Evolutionary conservation across 2,329 filamentous ascomycete species (phyloP).

Genomic region (Fusarium brachygibbosum): DNA sequence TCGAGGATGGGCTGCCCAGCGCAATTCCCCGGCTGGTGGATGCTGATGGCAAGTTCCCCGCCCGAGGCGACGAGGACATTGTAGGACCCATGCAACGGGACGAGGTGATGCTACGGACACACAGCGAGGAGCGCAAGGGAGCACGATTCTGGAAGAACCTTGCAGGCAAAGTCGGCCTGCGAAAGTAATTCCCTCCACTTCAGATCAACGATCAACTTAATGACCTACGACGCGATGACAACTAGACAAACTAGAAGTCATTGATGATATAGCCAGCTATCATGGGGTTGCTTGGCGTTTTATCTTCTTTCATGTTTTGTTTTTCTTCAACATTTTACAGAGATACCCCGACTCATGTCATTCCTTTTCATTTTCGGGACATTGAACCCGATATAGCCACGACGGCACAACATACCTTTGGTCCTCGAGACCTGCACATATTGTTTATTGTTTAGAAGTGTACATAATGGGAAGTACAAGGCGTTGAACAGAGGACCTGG

Average conservation of each 20-base stretch:
- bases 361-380: constrained; percentile 44
- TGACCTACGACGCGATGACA: constrained; percentile 45
- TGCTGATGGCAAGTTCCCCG: constrained; percentile 86
- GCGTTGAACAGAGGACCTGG: constrained; percentile 44
- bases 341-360: constrained; percentile 51
- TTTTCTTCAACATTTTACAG: constrained; percentile 36
- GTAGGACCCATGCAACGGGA: constrained; percentile 88
- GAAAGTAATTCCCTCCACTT: constrained; percentile 43
- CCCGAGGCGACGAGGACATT: constrained; percentile 90
- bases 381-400: constrained; percentile 36
- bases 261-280: constrained; percentile 36
- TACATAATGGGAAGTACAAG: constrained; percentile 42
- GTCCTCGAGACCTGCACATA: constrained; percentile 36
- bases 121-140: constrained; percentile 60
- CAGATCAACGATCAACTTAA: constrained; percentile 39
- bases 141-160: constrained; percentile 64
- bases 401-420: constrained; percentile 43
- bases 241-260: constrained; percentile 41
- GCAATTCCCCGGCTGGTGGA: constrained; percentile 78
- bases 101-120: constrained; percentile 64
- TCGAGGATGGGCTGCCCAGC: constrained; percentile 70
- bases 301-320: constrained; percentile 31
- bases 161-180: constrained; percentile 60
- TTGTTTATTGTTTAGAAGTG: constrained; percentile 48
- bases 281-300: constrained; percentile 41